These are phyloP conservation scores for Microthyrium microscopicum DNA, from an alignment of 2,329 filamentous ascomycete species.

Conservation along the genomic window DNA sequence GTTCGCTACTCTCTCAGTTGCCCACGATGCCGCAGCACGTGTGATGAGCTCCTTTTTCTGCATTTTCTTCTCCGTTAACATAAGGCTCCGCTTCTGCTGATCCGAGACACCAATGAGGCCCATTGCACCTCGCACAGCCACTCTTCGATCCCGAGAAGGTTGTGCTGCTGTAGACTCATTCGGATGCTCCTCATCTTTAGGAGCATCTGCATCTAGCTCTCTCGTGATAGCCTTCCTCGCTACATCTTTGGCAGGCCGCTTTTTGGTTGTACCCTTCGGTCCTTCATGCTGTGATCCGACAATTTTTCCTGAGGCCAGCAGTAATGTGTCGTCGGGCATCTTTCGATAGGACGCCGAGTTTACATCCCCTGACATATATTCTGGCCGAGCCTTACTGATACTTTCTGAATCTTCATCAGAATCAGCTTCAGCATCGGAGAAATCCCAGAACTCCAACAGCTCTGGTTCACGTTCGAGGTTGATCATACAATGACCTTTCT, in stretches of 20 bases:
- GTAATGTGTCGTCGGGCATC: too few species aligned
- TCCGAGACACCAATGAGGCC: constrained; percentile 9
- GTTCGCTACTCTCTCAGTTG: constrained; percentile 10
- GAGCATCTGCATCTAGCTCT: too few species aligned
- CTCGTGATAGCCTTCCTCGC: too few species aligned
- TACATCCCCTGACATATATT: not conserved
- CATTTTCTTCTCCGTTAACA: constrained; percentile 11
- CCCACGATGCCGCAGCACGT: constrained; percentile 10
- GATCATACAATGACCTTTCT: constrained; percentile 20
- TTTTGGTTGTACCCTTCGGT: too few species aligned
- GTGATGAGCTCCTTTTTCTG: constrained; percentile 11
- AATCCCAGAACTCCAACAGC: constrained; percentile 20
- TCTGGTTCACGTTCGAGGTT: constrained; percentile 17
- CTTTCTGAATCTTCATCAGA: constrained; percentile 2
- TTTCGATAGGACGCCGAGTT: constrained; percentile 8
- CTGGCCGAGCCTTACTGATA: too few species aligned
- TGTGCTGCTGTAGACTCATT: too few species aligned
- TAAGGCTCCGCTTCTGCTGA: constrained; percentile 12
- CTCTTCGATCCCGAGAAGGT: constrained; percentile 7
- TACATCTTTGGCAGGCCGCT: too few species aligned
- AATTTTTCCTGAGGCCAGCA: constrained; percentile 8
- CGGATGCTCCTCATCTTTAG: too few species aligned
- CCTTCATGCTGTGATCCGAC: too few species aligned
- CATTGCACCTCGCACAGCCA: constrained; percentile 11
- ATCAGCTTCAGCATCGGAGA: constrained; percentile 7